Percentiles rank a stretch among this genome's conserved stretches.
Evolutionary conservation across 306 rosid genomes (phyloP).

Genomic region (Acacia confusa): DNA sequence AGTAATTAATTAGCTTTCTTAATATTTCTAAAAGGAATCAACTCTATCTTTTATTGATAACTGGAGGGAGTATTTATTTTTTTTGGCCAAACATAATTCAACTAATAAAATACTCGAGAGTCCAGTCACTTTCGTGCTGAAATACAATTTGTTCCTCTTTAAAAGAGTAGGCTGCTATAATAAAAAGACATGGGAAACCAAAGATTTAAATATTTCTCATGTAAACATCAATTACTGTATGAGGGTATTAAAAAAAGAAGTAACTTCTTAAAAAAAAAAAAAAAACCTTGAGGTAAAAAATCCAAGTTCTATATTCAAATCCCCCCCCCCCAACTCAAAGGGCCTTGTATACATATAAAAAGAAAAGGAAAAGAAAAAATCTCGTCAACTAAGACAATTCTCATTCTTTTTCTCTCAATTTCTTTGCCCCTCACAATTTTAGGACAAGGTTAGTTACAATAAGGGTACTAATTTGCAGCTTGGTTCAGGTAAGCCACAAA

Average conservation of each 20-base stretch:
- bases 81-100: not conserved
- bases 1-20: too few relatives aligned
- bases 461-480: not conserved
- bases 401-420: not conserved
- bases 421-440: not conserved
- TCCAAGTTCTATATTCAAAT: constrained; percentile 6
- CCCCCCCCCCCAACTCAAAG: constrained; percentile 23
- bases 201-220: not conserved
- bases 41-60: too few relatives aligned
- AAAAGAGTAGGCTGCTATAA: not conserved
- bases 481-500: not conserved
- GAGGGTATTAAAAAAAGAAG: not conserved
- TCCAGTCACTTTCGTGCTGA: not conserved
- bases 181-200: not conserved
- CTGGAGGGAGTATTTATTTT: too few relatives aligned
- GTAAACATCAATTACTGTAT: not conserved
- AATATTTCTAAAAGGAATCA: too few relatives aligned
- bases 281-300: not conserved
- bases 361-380: constrained; percentile 4
- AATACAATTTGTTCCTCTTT: not conserved
- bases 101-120: not conserved
- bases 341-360: constrained; percentile 5
- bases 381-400: not conserved
- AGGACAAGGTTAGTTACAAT: not conserved
- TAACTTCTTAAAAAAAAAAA: not conserved